phyloP scores from a whole-genome alignment of 768 basidiomycete species.

The Kwoniella europaea region DNA sequence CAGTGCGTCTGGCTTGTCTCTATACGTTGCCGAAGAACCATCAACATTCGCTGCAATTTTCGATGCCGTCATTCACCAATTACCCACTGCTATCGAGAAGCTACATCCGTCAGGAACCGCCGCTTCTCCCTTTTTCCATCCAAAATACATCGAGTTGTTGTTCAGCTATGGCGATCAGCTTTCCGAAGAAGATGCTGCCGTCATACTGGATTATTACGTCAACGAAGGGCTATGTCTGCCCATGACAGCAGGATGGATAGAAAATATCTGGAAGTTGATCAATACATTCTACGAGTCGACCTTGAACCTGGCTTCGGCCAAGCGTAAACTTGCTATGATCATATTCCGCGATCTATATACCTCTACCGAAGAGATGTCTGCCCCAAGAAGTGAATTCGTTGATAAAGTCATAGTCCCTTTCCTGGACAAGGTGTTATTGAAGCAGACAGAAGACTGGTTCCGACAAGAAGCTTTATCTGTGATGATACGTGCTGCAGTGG shows the following conservation, averaged over 20 bases:
- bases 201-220: constrained; percentile 54
- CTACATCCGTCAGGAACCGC: constrained; percentile 40
- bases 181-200: constrained; percentile 43
- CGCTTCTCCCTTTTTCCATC: constrained; percentile 43
- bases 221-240: constrained; percentile 55
- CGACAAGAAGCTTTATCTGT: constrained; percentile 50
- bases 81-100: constrained; percentile 44
- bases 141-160: constrained; percentile 54
- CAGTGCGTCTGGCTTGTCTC: constrained; percentile 9
- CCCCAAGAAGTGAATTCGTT: constrained; percentile 50
- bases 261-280: constrained; percentile 55
- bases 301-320: constrained; percentile 17
- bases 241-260: constrained; percentile 54
- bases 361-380: constrained; percentile 52
- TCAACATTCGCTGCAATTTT: constrained; percentile 34
- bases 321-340: constrained; percentile 40
- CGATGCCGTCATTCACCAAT: constrained; percentile 40
- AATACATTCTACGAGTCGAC: constrained; percentile 45
- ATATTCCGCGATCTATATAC: constrained; percentile 54
- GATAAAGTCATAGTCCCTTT: constrained; percentile 57
- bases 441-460: constrained; percentile 55
- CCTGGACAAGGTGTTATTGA: constrained; percentile 54
- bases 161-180: constrained; percentile 57
- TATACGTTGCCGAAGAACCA: constrained; percentile 21
- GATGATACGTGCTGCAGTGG: constrained; percentile 51